Conservation (phyloP, 2,329 filamentous ascomycete species). For the Raffaelea deltoideospora region DNA sequence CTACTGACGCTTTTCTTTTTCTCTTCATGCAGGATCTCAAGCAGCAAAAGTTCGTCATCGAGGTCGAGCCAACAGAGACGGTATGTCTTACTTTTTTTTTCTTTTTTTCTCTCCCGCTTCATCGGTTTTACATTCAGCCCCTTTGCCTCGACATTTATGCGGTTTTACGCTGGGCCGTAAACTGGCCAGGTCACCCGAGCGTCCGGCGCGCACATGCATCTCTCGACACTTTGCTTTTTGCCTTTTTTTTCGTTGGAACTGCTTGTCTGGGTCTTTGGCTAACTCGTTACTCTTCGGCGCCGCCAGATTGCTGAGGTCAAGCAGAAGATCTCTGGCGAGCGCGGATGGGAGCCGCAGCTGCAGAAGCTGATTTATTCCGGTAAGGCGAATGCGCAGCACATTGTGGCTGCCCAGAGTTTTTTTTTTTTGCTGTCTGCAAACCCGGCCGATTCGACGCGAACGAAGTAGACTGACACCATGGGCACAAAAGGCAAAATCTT, state of each 20-base stretch:
- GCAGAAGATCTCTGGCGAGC: conserved; percentile 79
- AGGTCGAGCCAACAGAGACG: conserved; percentile 82
- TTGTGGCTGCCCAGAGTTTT: not conserved
- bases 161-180: not conserved
- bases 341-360: conserved; percentile 80
- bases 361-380: conserved; percentile 98
- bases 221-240: no score
- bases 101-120: conserved; percentile 1
- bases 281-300: conserved; percentile 3
- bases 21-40: conserved; percentile 91
- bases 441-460: no score
- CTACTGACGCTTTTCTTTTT: conserved; percentile 8
- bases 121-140: not conserved
- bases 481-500: conserved; percentile 78
- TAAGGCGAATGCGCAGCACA: conserved; percentile 25
- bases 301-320: conserved; percentile 86
- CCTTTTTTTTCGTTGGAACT: not conserved
- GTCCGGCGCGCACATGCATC: no score
- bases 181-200: conserved; percentile 5
- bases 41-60: conserved; percentile 95
- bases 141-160: not conserved
- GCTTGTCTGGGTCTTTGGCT: conserved; percentile 10
- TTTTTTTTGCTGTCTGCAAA: no score
- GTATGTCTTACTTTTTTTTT: conserved; percentile 36
- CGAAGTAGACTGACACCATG: conserved; percentile 12